Evolutionary conservation across 495 filamentous ascomycete species (phyloP).

Genomic region (Lichenothelia convexa): DNA sequence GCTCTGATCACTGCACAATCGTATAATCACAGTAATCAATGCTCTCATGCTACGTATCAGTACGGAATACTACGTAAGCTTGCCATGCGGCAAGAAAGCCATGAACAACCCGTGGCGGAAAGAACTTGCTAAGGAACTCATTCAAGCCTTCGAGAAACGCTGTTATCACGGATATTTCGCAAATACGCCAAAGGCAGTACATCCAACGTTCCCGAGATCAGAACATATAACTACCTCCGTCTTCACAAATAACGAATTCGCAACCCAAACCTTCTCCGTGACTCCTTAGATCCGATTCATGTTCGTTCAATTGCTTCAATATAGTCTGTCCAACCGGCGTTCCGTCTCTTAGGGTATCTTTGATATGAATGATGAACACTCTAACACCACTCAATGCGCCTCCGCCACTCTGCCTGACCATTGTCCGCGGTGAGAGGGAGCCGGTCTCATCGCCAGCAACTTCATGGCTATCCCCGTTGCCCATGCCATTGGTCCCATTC

Average conservation of each 20-base stretch:
- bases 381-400: constrained; percentile 29
- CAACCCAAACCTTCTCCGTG: constrained; percentile 43
- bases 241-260: constrained; percentile 49
- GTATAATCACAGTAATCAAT: too few relatives aligned
- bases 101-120: too few relatives aligned
- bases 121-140: too few relatives aligned
- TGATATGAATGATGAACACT: constrained; percentile 25
- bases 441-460: background rate
- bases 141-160: too few relatives aligned
- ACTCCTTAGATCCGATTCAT: constrained; percentile 32
- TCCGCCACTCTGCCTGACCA: background rate
- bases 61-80: too few relatives aligned
- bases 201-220: too few relatives aligned
- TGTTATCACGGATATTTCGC: too few relatives aligned
- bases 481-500: background rate
- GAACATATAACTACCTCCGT: constrained; percentile 30
- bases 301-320: constrained; percentile 40
- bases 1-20: too few relatives aligned
- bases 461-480: background rate
- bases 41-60: too few relatives aligned
- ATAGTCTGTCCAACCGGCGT: constrained; percentile 44
- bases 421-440: background rate
- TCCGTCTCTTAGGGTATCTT: constrained; percentile 29
- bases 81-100: too few relatives aligned
- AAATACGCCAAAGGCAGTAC: too few relatives aligned